Base-by-base conservation (phyloP, 257 asterid species). In the Ocimum tenuiflorum region DNA sequence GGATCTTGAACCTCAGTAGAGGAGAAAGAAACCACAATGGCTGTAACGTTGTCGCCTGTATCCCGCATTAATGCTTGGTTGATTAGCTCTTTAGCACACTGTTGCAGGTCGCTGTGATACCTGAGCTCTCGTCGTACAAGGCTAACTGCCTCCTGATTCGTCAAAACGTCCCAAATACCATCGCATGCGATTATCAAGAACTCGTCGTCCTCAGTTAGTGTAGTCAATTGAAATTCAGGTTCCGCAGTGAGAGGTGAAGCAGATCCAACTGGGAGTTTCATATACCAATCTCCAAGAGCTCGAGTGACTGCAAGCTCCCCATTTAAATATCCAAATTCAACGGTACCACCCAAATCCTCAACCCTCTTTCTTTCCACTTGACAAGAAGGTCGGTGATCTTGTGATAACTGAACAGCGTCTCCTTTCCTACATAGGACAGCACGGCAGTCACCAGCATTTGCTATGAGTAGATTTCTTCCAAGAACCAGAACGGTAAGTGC, bases 381-480 rank as follows among this genome's bases (percentile, higher is more conserved):
- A 72, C 82, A 84, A 4, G 86, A 76, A 6, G 99, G 94, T 23
- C 94, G 76, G 74, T 92, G 99, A 71, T 92, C 99, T 68, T 83
- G 91, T n/a, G 99, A 84, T 41, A 92, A 70, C 83, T 92, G 97
- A 23, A 89, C 77, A 4, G 97, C 95, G 56, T 74, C 79, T 29
- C 99, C 99, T 70, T 80, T 86, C 79, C 95, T 78, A 58, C 95
- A 87, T 10, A 92, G 83, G 56, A 92, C 96, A 15, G 99, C 99
- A 9, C 99, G 89, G 53, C 94, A 92, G 54, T 92, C 99, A 0
- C 99, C 99, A 39, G 95, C 97, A 72, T 92, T 92, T 38, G 97
- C 95, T 60, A 89, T 52, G 0, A 89, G 78, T 8, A 92, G 84
- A 78, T 83, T 83, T 50, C 78, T 84, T 49, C 96, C 99, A 20